phyloP scores from a whole-genome alignment of 2,329 filamentous ascomycete species.

The Pyrenophora tritici-repentis region DNA sequence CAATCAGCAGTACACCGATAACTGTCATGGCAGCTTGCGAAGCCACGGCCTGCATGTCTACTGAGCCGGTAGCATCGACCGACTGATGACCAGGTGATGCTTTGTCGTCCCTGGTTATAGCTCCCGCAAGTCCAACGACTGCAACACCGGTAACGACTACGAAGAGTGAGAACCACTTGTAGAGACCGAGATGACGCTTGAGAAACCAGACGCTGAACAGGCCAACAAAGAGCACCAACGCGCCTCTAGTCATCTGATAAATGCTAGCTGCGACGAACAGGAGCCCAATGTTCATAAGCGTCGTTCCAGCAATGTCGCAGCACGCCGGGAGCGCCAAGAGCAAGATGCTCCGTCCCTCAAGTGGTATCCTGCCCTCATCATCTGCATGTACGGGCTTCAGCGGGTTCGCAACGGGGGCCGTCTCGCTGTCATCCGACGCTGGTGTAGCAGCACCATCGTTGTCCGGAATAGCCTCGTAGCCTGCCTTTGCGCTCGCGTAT shows the following conservation, averaged over 20 bases:
- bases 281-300: conserved; percentile 94
- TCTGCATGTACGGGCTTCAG: conserved; percentile 52
- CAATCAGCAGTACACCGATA: conserved; percentile 86
- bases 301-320: conserved; percentile 94
- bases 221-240: conserved; percentile 92
- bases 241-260: conserved; percentile 97
- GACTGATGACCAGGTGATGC: conserved; percentile 44
- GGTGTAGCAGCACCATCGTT: conserved; percentile 36
- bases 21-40: conserved; percentile 70
- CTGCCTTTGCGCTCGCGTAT: conserved; percentile 55
- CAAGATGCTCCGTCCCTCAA: conserved; percentile 72
- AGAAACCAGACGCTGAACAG: conserved; percentile 93
- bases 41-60: conserved; percentile 44
- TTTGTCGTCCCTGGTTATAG: conserved; percentile 73
- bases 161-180: conserved; percentile 89
- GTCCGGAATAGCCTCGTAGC: conserved; percentile 69
- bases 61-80: conserved; percentile 35
- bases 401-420: conserved; percentile 59
- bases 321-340: conserved; percentile 84
- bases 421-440: conserved; percentile 52
- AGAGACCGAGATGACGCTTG: conserved; percentile 75
- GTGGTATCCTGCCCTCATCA: conserved; percentile 61
- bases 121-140: conserved; percentile 86
- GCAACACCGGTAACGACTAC: conserved; percentile 88
- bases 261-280: conserved; percentile 94